Evolutionary conservation across 352 stramenopile species (phyloP).

Genomic region (Globisporangium alternatum): DNA sequence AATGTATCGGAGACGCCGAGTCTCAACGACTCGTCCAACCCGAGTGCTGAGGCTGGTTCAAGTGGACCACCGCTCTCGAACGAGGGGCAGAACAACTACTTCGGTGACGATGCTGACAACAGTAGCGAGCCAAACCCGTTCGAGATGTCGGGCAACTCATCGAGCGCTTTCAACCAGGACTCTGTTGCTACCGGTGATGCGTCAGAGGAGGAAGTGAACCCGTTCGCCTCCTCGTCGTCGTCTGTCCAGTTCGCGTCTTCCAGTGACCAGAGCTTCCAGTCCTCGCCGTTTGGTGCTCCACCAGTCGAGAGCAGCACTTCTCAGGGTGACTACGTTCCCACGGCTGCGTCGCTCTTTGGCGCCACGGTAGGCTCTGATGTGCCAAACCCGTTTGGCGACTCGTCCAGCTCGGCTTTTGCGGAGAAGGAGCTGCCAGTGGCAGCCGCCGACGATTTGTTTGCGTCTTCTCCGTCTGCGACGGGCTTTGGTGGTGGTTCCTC

Average conservation of each 20-base stretch:
- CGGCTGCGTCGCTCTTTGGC: conserved; percentile 63
- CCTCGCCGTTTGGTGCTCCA: conserved; percentile 12
- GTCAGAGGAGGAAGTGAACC: conserved; percentile 33
- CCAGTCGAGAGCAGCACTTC: conserved; percentile 1
- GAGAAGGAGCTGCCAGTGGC: conserved; percentile 55
- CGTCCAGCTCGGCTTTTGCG: conserved; percentile 22
- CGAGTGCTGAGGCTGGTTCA: conserved; percentile 33
- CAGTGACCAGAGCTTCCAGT: conserved; percentile 9
- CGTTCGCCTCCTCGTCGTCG: conserved; percentile 39
- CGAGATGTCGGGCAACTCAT: conserved; percentile 25
- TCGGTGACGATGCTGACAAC: conserved; percentile 23
- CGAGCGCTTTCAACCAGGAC: conserved; percentile 25
- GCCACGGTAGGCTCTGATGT: conserved; percentile 38
- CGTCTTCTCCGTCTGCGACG: conserved; percentile 28
- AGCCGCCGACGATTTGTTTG: conserved; percentile 62
- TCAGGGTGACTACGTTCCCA: conserved; percentile 25
- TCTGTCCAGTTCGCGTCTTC: conserved; percentile 25
- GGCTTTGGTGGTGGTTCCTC: conserved; percentile 28
- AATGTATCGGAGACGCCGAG: conserved; percentile 58
- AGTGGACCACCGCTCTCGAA: conserved; percentile 29
- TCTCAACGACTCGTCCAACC: conserved; percentile 43
- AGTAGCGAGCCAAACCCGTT: conserved; percentile 23
- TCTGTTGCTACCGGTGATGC: conserved; percentile 6
- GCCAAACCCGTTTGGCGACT: conserved; percentile 45
- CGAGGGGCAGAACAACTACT: conserved; percentile 28